Evolutionary conservation across 371 early-diverging fungal species (phyloP), one percentile per base, ranked within the genome.

Genomic region (Syncephalastrum monosporum): DNA sequence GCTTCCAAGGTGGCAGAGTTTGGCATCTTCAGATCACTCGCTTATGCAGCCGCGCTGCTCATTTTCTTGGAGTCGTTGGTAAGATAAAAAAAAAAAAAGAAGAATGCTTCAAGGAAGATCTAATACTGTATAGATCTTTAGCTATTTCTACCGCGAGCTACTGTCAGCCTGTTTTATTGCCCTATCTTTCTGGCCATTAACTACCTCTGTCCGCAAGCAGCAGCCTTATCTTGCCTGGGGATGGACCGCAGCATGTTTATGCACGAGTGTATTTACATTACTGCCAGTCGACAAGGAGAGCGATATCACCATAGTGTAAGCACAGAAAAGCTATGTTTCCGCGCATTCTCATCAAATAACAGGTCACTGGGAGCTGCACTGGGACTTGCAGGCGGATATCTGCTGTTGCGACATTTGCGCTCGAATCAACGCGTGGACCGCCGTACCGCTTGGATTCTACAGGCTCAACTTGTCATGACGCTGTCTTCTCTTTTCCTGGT

Each of bases 261-360:
- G 74, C 47, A 91, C 90, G 2, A 88, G 92, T 56, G 65, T 91
- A 12, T 96, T 96, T 63, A 91, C 93, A 0, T 65, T 93, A 50
- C 73, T 95, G 33, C 94, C 95, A 0, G 94, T 93, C 7, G 95
- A 94, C 60, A 89, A 85, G 63, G 90, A 83, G 17, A 91, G 91
- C 57, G 82, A 89, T 58, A 70, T 89, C 47, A 62, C 57, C 10
- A 69, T 92, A 25, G 90, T 94, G 91, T 90, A 81, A 77, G 82
- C 65, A 41, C 33, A 15, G 4, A 1, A 3, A 47, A 14, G 21
- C 1, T 41, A 23, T 3, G 7, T 55, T 17, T 3, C 3, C n/a
- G 23, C 19, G 25, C 6, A 2, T 21, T 41, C 10, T 25, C 51
- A 50, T 57, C 10, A 27, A 19, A 29, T 17, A 10, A 8, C 55